phyloP scores from a whole-genome alignment of 306 rosid genomes.

The Fragaria nilgerrensis region DNA sequence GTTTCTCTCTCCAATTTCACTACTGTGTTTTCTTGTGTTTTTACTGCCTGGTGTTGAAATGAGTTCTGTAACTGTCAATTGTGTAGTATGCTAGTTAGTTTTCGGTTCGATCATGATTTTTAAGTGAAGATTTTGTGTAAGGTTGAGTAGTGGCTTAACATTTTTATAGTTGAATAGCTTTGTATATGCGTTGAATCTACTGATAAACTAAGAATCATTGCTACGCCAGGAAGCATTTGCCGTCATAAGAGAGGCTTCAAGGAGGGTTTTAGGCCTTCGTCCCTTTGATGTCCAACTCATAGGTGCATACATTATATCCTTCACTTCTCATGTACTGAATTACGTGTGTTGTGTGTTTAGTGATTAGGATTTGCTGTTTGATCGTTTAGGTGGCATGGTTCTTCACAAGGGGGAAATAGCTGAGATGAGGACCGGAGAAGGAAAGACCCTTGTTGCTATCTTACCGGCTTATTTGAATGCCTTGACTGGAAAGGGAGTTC shows the following conservation, averaged over 20 bases:
- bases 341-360: not conserved
- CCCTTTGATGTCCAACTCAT: constrained; percentile 94
- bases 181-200: not conserved
- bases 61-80: no score
- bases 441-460: constrained; percentile 93
- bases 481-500: constrained; percentile 85
- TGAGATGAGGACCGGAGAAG: constrained; percentile 99
- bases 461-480: constrained; percentile 98
- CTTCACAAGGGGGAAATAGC: constrained; percentile 98
- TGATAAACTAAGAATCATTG: constrained; percentile 8
- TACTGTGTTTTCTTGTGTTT: not conserved
- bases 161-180: not conserved
- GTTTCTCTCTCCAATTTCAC: not conserved
- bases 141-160: not conserved
- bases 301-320: constrained; percentile 36
- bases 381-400: constrained; percentile 81
- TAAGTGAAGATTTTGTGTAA: not conserved
- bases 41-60: not conserved
- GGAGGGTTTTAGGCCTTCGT: constrained; percentile 88
- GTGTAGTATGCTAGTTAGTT: no score
- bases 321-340: not conserved
- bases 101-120: not conserved
- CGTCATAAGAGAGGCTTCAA: constrained; percentile 91
- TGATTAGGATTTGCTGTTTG: constrained; percentile 17
- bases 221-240: constrained; percentile 85